Conservation (phyloP, 768 basidiomycete genomes). For the Epithele typhae region DNA sequence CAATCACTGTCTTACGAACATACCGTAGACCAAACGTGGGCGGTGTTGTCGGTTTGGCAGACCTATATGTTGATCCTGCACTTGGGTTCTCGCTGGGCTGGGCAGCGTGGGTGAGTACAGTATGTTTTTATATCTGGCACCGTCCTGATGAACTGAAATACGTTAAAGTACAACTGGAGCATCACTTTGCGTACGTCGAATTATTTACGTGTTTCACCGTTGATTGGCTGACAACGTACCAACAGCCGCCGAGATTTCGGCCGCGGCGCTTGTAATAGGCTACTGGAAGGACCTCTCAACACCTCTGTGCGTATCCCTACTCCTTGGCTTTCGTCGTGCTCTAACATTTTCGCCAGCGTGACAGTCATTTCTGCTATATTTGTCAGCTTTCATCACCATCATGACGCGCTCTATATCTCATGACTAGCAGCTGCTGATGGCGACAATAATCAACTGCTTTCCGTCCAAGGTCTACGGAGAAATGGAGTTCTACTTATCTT, state of each 20-base stretch:
- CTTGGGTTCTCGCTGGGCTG: slow-evolving; percentile 41
- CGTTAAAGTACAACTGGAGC: slow-evolving; percentile 26
- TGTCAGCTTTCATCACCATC: no score
- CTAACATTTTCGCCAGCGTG: no score
- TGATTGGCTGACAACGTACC: no score
- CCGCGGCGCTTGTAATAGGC: slow-evolving; percentile 45
- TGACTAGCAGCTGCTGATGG: no score
- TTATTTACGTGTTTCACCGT: background rate
- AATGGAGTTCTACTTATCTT: slow-evolving; percentile 29
- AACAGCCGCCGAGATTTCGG: slow-evolving; percentile 48
- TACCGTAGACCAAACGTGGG: slow-evolving; percentile 23
- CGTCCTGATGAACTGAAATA: slow-evolving; percentile 14
- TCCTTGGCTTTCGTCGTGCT: no score
- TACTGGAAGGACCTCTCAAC: slow-evolving; percentile 44
- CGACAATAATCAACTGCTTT: slow-evolving; percentile 21
- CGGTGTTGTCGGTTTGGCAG: slow-evolving; percentile 37
- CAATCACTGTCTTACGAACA: background rate
- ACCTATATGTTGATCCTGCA: slow-evolving; percentile 48
- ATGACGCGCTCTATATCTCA: no score
- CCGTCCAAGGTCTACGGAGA: slow-evolving; percentile 23
- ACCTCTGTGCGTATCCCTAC: no score
- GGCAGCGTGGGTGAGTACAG: slow-evolving; percentile 37
- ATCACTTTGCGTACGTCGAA: slow-evolving; percentile 23
- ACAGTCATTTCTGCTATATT: no score
- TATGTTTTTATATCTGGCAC: background rate